Base-by-base conservation (phyloP, 1,284 basidiomycete species). In the Rhodotorula sp. region DNA sequence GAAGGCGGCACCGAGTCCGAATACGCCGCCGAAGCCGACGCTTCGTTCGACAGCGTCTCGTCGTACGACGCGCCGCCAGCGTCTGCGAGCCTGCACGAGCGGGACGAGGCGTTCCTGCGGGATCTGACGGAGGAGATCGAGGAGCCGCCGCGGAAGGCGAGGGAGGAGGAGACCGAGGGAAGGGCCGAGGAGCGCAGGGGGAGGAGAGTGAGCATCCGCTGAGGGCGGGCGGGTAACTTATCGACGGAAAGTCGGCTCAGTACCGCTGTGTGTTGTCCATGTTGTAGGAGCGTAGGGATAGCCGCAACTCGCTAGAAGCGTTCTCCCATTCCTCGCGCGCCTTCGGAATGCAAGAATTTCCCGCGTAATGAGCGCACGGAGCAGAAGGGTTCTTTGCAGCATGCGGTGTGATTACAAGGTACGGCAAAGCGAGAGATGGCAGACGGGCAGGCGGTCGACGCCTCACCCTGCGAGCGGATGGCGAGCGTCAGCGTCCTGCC, bases 111-210 rank as follows among this genome's bases (percentile, higher is more conserved):
- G n/a, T 66, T 71, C 55, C 32, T 71, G 46, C 25, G 55, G 5
- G 61, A 71, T 25, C 36, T 71, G 60, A 63, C 65, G 55, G 39
- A 46, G 19, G 56, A 64, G 62, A 48, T 61, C 50, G 48, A 48
- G 39, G 32, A 34, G 53, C 32, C 19, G 29, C 19, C 15, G 21
- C 19, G 19, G 32, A 29, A 10, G 7, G 21, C 19, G 19, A 21
- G 21, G 53, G 32, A 34, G 6, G 53, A 34, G 21, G 29, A 22
- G n/a, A 19, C 19, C 32, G 32, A 13, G 29, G 53, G 29, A 21
- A 9, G 29, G 29, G 29, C 53, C 19, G 53, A 54, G 53, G 53
- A 32, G 19, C 29, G 53, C 32, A 32, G 53, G 21, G 53, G 53
- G 12, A 54, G 17, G 53, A 54, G 53, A 19, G 53, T 34, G 19